A percentile compares a stretch with the other conserved stretches of the same genome.
Evolutionary conservation across 164 flowering plant genomes (phyloP).

Genomic region (Nelumbo lutea): DNA sequence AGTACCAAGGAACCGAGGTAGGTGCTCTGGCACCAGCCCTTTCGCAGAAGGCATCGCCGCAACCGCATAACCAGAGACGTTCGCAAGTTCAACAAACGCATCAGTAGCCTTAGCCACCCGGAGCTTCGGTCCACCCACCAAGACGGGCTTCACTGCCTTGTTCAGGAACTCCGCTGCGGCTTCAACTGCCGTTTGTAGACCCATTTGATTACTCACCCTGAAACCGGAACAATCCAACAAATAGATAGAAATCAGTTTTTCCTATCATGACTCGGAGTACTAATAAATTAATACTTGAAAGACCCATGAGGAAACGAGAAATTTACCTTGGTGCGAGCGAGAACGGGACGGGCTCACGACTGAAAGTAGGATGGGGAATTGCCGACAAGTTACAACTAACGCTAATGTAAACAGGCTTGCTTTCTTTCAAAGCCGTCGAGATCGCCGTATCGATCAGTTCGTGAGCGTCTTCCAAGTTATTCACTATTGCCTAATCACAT

Average conservation of each 20-base stretch:
- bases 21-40: slow-evolving; percentile 68
- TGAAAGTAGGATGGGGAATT: slow-evolving; percentile 79
- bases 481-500: slow-evolving; percentile 61
- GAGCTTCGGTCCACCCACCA: slow-evolving; percentile 78
- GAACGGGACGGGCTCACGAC: slow-evolving; percentile 74
- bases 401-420: slow-evolving; percentile 91
- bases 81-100: slow-evolving; percentile 70
- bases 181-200: slow-evolving; percentile 77
- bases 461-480: slow-evolving; percentile 82
- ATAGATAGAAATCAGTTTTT: background rate
- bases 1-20: slow-evolving; percentile 67
- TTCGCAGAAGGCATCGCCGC: slow-evolving; percentile 87
- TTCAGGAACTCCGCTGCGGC: slow-evolving; percentile 70
- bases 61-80: slow-evolving; percentile 65
- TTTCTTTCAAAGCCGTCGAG: slow-evolving; percentile 76
- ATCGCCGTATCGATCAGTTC: slow-evolving; percentile 82
- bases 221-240: background rate
- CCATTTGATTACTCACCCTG: slow-evolving; percentile 66
- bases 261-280: too few relatives aligned
- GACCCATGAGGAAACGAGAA: too few relatives aligned
- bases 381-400: slow-evolving; percentile 74
- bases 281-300: too few relatives aligned
- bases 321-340: slow-evolving; percentile 54
- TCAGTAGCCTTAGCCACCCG: slow-evolving; percentile 58
- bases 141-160: slow-evolving; percentile 88